Conservation (phyloP, 164 flowering plant species). For the Brasenia schreberi region DNA sequence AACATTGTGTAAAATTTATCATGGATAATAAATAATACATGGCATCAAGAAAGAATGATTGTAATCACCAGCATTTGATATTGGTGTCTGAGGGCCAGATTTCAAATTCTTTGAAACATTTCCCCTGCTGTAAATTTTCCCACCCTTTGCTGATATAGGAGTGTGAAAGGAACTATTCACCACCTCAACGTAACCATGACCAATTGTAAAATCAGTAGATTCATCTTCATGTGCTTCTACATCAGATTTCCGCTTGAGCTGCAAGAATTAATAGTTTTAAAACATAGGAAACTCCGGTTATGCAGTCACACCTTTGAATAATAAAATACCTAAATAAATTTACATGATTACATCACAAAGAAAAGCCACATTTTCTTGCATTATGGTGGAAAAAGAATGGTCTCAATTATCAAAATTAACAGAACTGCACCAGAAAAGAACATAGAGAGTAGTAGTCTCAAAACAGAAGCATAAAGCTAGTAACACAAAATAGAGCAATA, state of each 20-base stretch:
- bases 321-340: not conserved
- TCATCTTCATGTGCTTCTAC: conserved; percentile 28
- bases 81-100: conserved; percentile 50
- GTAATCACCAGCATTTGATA: conserved; percentile 45
- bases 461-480: too few species aligned
- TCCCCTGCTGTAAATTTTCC: conserved; percentile 33
- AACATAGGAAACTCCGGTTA: not conserved
- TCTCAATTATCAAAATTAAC: not conserved
- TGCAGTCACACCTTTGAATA: not conserved
- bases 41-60: not conserved
- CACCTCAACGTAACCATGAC: conserved; percentile 19
- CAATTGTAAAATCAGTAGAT: conserved; percentile 23
- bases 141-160: conserved; percentile 48
- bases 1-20: not conserved
- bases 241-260: conserved; percentile 43
- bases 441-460: too few species aligned
- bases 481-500: too few species aligned
- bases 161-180: conserved; percentile 21
- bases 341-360: not conserved
- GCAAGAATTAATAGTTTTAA: conserved; percentile 9
- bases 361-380: not conserved
- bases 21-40: not conserved
- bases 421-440: too few species aligned
- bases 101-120: conserved; percentile 31
- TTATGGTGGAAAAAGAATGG: not conserved